Percentiles rank a stretch among this genome's conserved stretches.
Conservation (phyloP, 345 rosid species). For the Balakata baccata region DNA sequence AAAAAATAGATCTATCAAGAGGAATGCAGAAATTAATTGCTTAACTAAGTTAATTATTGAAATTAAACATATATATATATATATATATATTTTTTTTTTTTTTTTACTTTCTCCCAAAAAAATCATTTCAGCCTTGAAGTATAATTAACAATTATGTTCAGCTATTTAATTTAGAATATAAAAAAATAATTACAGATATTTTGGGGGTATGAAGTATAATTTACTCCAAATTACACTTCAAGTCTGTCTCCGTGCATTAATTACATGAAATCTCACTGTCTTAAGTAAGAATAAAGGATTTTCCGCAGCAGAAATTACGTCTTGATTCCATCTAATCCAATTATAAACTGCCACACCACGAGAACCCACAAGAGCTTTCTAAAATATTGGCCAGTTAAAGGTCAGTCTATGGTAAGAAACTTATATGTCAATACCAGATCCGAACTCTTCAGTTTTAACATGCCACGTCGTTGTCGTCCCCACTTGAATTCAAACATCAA, state of each 20-base stretch:
- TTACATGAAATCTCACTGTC: slow-evolving; percentile 11
- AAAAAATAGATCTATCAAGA: too few species aligned
- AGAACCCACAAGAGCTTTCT: too few species aligned
- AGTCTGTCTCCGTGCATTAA: background rate
- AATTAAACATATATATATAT: too few species aligned
- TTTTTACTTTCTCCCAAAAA: too few species aligned
- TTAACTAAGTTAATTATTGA: too few species aligned
- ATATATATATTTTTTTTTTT: too few species aligned
- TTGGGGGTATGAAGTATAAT: background rate
- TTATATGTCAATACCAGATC: background rate
- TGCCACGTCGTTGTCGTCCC: slow-evolving; percentile 15
- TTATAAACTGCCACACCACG: slow-evolving; percentile 3
- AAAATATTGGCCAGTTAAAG: background rate
- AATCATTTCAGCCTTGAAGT: too few species aligned
- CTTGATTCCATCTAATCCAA: background rate
- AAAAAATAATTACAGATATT: background rate
- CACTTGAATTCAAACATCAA: background rate
- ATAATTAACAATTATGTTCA: too few species aligned
- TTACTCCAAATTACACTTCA: background rate
- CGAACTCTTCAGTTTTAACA: background rate
- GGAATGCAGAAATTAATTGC: too few species aligned
- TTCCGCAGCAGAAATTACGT: background rate
- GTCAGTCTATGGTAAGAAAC: background rate
- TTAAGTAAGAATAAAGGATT: background rate
- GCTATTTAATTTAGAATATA: too few species aligned